These are phyloP conservation scores for Diplodia mutila DNA, from an alignment of 2,329 filamentous ascomycete species.

Conservation along the genomic window DNA sequence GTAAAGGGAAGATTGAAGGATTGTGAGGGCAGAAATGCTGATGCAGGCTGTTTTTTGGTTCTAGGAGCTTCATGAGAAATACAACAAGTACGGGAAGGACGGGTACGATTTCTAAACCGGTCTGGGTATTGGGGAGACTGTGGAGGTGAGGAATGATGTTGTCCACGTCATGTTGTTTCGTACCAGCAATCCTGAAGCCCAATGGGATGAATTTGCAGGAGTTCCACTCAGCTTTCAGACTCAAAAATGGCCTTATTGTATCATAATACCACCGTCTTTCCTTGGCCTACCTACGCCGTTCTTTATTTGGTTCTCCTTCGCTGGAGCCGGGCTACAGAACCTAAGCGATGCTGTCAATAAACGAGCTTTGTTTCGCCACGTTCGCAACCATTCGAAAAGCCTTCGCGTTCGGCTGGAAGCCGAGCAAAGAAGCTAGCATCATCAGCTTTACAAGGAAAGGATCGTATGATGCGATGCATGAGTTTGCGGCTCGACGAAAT, in stretches of 20 bases:
- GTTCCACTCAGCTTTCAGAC: not conserved
- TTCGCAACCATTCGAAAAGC: no score
- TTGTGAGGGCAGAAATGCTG: not conserved
- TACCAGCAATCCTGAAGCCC: not conserved
- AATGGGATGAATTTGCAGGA: no score
- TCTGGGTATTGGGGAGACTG: not conserved
- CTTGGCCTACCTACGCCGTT: not conserved
- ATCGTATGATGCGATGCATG: no score
- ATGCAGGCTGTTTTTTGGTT: not conserved
- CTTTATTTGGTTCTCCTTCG: not conserved
- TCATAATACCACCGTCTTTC: not conserved
- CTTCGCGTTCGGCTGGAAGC: no score
- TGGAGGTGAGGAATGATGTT: not conserved
- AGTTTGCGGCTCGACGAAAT: no score
- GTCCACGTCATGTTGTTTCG: not conserved
- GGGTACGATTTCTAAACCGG: slow-evolving; percentile 60
- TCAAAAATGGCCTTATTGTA: not conserved
- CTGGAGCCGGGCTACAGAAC: not conserved
- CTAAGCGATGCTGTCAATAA: no score
- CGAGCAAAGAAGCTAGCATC: no score
- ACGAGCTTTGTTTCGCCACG: no score
- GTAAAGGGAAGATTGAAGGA: no score
- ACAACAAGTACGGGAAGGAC: slow-evolving; percentile 99
- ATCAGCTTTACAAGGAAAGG: no score
- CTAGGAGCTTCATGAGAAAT: slow-evolving; percentile 89